Evolutionary conservation across 2,329 filamentous ascomycete genomes (phyloP).

Genomic region (Botrytis galanthina): DNA sequence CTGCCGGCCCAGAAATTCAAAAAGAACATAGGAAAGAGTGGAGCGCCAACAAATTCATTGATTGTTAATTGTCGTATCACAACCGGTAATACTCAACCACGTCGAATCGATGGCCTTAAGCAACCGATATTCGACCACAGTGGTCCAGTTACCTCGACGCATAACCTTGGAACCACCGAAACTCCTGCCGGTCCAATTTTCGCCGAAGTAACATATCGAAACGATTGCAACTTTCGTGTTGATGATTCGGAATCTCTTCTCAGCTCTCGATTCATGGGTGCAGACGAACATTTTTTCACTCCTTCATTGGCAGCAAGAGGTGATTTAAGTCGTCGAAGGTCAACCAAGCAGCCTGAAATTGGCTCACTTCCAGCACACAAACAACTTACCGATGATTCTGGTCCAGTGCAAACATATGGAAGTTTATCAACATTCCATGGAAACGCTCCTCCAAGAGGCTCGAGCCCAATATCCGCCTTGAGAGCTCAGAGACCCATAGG

Average conservation of each 20-base stretch:
- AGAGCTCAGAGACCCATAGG: slow-evolving; percentile 63
- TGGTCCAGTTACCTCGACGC: slow-evolving; percentile 67
- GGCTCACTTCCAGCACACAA: slow-evolving; percentile 73
- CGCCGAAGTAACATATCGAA: slow-evolving; percentile 79
- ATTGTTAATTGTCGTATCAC: slow-evolving; percentile 78
- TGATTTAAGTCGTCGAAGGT: slow-evolving; percentile 40
- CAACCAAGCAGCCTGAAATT: slow-evolving; percentile 50
- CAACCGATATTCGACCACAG: slow-evolving; percentile 65
- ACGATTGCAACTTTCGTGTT: slow-evolving; percentile 84
- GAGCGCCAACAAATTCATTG: slow-evolving; percentile 58
- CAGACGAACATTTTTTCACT: slow-evolving; percentile 83
- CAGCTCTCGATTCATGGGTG: slow-evolving; percentile 89
- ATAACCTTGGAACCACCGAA: slow-evolving; percentile 79
- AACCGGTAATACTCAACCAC: slow-evolving; percentile 52
- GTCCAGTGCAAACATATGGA: slow-evolving; percentile 78
- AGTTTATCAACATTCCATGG: slow-evolving; percentile 88
- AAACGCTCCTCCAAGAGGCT: slow-evolving; percentile 70
- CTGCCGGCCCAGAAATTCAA: slow-evolving; percentile 84
- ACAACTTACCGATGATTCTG: slow-evolving; percentile 48
- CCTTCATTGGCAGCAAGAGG: slow-evolving; percentile 60
- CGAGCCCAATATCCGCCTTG: slow-evolving; percentile 82
- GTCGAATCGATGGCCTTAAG: slow-evolving; percentile 65
- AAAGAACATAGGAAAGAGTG: slow-evolving; percentile 68
- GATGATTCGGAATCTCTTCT: slow-evolving; percentile 88
- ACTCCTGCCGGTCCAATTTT: slow-evolving; percentile 83